These are phyloP conservation scores for Colletotrichum euphorbiae DNA, from an alignment of 2,329 filamentous ascomycete genomes.

Conservation along the genomic window DNA sequence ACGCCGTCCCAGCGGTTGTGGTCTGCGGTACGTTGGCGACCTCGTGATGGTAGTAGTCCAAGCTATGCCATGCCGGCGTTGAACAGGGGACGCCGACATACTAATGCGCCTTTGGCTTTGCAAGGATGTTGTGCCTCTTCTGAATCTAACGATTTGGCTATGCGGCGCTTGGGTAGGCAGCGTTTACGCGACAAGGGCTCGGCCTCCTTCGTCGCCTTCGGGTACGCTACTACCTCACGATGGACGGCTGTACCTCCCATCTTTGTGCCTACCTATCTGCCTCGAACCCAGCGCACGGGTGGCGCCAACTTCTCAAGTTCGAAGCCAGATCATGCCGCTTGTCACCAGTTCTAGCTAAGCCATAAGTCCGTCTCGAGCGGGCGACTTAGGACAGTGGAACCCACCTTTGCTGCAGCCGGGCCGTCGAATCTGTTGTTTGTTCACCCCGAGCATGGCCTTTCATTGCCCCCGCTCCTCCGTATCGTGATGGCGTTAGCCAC, in stretches of 20 bases:
- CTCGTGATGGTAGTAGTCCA: neutral
- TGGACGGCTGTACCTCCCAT: slow-evolving; percentile 5
- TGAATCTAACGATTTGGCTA: slow-evolving; percentile 36
- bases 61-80: neutral
- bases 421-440: slow-evolving; percentile 29
- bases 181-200: slow-evolving; percentile 29
- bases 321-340: slow-evolving; percentile 28
- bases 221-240: slow-evolving; percentile 33
- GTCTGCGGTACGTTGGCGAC: neutral
- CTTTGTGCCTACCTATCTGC: slow-evolving; percentile 33
- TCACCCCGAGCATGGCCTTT: slow-evolving; percentile 9
- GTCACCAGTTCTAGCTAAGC: slow-evolving; percentile 34
- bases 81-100: slow-evolving; percentile 9
- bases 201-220: slow-evolving; percentile 25
- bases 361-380: slow-evolving; percentile 25
- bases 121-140: slow-evolving; percentile 26
- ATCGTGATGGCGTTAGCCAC: slow-evolving; percentile 18
- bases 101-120: slow-evolving; percentile 8
- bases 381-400: slow-evolving; percentile 23
- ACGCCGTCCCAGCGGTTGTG: neutral
- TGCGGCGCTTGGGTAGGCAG: slow-evolving; percentile 33
- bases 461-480: slow-evolving; percentile 28
- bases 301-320: slow-evolving; percentile 26
- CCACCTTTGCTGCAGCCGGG: slow-evolving; percentile 5
- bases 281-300: slow-evolving; percentile 33